Conservation (phyloP, 2,329 filamentous ascomycete species). For the Thielaviopsis populi region DNA sequence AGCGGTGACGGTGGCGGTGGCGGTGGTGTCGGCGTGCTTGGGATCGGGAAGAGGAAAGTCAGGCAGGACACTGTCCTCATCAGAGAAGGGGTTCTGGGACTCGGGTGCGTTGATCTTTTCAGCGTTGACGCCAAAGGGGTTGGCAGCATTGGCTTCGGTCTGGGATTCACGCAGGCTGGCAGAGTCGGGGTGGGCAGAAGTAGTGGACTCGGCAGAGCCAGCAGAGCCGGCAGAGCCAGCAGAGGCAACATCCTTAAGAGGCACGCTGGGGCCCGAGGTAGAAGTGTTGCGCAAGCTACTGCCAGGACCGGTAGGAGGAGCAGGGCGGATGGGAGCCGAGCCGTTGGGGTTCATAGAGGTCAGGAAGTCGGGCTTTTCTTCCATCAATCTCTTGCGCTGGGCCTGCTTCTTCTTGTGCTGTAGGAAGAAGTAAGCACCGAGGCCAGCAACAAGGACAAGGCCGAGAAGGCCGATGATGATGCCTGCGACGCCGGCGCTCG, state of each 20-base stretch:
- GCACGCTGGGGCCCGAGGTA: conserved; percentile 6
- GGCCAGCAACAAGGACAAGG: conserved; percentile 48
- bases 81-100: conserved; percentile 46
- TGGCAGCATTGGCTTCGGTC: conserved; percentile 37
- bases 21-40: conserved; percentile 20
- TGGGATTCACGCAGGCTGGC: conserved; percentile 14
- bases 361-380: conserved; percentile 15
- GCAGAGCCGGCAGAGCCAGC: background rate
- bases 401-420: conserved; percentile 55
- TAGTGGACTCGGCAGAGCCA: background rate
- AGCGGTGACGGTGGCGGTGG: background rate
- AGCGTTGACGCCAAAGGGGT: conserved; percentile 54
- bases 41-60: conserved; percentile 25
- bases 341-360: conserved; percentile 5
- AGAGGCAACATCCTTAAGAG: conserved; percentile 10
- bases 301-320: conserved; percentile 14
- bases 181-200: background rate
- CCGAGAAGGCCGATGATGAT: conserved; percentile 70
- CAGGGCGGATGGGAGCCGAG: conserved; percentile 12
- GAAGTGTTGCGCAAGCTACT: conserved; percentile 7
- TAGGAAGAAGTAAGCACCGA: conserved; percentile 57
- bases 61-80: conserved; percentile 35
- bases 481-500: conserved; percentile 51
- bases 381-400: conserved; percentile 29
- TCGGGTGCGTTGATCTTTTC: conserved; percentile 25